A percentile compares a stretch with the other conserved stretches of the same genome.
Evolutionary conservation across 768 basidiomycete species (phyloP).

Genomic region (Auricularia sp.): DNA sequence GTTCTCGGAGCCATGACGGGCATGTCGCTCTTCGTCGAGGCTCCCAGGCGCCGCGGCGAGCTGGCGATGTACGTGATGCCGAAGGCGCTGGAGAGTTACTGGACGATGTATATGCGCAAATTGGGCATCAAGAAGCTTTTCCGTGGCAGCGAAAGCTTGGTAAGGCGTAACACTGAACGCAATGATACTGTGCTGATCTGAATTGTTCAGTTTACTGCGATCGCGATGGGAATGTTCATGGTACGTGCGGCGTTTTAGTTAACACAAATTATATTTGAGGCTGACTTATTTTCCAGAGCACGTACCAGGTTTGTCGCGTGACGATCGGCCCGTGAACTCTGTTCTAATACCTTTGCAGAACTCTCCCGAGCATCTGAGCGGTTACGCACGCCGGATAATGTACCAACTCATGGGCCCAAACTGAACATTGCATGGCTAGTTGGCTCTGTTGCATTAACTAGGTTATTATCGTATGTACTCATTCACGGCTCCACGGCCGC

Average conservation of each 20-base stretch:
- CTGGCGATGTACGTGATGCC: conserved; percentile 89
- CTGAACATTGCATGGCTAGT: conserved; percentile 18
- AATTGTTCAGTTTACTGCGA: conserved; percentile 40
- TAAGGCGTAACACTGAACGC: conserved; percentile 36
- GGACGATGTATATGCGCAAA: conserved; percentile 67
- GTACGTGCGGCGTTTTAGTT: conserved; percentile 20
- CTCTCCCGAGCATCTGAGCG: conserved; percentile 73
- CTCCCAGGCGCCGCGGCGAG: conserved; percentile 77
- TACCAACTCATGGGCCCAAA: conserved; percentile 90
- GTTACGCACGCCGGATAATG: conserved; percentile 67
- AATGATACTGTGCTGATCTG: neutral
- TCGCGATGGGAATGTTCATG: conserved; percentile 91
- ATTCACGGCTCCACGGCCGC: too few species aligned
- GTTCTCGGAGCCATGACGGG: conserved; percentile 64
- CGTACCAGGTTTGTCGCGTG: conserved; percentile 49
- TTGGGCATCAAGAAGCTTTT: conserved; percentile 54
- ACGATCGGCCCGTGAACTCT: neutral
- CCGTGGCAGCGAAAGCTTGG: conserved; percentile 61
- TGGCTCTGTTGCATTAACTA: neutral
- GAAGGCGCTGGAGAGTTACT: conserved; percentile 83
- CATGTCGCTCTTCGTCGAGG: conserved; percentile 76
- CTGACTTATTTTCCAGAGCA: conserved; percentile 23
- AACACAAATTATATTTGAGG: neutral
- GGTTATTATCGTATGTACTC: neutral
- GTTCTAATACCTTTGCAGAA: conserved; percentile 22